Percentiles rank a stretch among this genome's conserved stretches.
Conservation (phyloP, 108 stramenopile genomes). For the Mayamaea pseudoterrestris region DNA sequence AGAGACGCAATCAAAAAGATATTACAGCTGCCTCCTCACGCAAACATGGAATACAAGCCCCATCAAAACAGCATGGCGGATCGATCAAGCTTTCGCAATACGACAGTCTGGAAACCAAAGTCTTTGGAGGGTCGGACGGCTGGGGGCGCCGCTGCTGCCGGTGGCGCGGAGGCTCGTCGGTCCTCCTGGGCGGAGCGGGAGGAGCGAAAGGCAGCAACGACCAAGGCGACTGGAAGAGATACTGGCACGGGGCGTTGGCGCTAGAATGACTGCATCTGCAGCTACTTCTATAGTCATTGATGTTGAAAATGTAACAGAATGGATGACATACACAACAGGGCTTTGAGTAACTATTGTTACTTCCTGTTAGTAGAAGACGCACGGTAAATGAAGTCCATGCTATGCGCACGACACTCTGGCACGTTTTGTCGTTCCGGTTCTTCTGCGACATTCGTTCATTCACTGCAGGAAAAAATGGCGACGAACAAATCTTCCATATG, state of each 20-base stretch:
- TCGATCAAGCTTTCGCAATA: slow-evolving; percentile 64
- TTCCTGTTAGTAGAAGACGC: no score
- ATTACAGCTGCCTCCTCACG: slow-evolving; percentile 66
- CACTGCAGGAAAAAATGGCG: no score
- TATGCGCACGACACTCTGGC: no score
- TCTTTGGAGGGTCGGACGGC: slow-evolving; percentile 13
- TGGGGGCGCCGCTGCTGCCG: background rate
- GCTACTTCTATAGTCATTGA: no score
- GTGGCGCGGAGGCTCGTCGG: slow-evolving; percentile 12
- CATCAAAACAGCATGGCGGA: slow-evolving; percentile 53
- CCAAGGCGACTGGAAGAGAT: slow-evolving; percentile 1
- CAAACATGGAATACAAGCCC: slow-evolving; percentile 74
- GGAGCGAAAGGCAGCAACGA: slow-evolving; percentile 20
- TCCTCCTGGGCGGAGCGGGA: slow-evolving; percentile 43
- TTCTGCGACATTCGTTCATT: no score
- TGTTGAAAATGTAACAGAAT: no score
- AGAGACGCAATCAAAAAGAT: slow-evolving; percentile 76
- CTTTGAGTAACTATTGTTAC: no score
- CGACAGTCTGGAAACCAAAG: slow-evolving; percentile 50
- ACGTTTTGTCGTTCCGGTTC: no score
- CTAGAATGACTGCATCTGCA: no score
- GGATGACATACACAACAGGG: no score
- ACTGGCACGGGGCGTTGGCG: background rate
- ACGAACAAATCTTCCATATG: no score
- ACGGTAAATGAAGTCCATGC: no score